Conservation (phyloP, 208 protist species). For the Leishmania arabica region DNA sequence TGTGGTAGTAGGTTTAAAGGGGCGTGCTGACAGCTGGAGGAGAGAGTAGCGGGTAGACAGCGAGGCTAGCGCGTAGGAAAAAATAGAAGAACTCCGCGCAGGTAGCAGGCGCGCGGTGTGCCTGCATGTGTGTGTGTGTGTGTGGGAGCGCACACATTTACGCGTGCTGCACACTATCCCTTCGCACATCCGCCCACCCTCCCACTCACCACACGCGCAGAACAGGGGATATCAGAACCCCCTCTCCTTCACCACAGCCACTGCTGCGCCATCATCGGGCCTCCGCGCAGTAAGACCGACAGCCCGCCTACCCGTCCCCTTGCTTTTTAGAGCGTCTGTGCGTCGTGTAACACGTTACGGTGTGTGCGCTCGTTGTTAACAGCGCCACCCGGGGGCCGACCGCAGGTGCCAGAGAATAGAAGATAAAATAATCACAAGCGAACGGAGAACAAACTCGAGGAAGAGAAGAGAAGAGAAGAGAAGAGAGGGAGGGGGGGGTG, state of each 20-base stretch:
- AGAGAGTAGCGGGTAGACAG: background rate
- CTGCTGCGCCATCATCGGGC: background rate
- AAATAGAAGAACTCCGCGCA: background rate
- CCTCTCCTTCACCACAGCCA: background rate
- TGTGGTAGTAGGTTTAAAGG: background rate
- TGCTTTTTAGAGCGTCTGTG: background rate
- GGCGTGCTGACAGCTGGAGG: background rate
- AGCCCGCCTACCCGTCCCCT: background rate
- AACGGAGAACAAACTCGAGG: background rate
- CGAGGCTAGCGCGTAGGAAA: background rate
- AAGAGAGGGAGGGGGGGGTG: no score
- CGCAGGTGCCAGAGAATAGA: background rate
- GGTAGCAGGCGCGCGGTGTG: background rate
- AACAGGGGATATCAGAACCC: background rate
- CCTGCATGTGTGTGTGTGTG: background rate
- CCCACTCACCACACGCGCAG: background rate
- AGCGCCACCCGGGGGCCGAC: background rate
- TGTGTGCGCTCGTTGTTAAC: background rate
- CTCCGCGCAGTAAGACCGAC: background rate
- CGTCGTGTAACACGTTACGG: background rate
- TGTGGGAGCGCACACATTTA: background rate
- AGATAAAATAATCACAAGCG: background rate
- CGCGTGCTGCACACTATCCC: background rate
- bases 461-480: background rate
- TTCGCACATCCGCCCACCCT: background rate